phyloP scores from a whole-genome alignment of 108 stramenopile species.

The Stephanodiscus minutulus region DNA sequence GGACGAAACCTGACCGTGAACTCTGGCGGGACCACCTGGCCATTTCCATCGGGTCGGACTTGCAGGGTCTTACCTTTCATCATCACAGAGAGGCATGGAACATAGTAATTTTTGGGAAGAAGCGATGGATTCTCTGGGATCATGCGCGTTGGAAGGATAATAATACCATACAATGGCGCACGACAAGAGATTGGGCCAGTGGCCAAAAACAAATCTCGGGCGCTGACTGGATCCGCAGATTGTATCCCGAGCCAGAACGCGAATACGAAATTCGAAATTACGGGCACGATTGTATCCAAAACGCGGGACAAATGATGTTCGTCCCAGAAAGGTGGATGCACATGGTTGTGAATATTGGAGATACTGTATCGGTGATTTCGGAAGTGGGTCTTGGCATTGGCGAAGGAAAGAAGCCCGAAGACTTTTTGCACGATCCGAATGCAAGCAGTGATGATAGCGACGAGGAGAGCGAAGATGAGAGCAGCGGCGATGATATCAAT shows the following conservation, averaged over 20 bases:
- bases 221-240: conserved; percentile 35
- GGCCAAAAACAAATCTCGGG: conserved; percentile 6
- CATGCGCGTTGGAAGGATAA: conserved; percentile 31
- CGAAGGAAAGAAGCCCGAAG: conserved; percentile 41
- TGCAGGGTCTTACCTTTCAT: conserved; percentile 44
- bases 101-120: conserved; percentile 41
- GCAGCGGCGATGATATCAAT: too few species aligned
- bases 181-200: conserved; percentile 28
- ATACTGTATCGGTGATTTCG: conserved; percentile 45
- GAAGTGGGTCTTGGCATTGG: conserved; percentile 42
- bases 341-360: conserved; percentile 46
- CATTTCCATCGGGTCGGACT: conserved; percentile 43
- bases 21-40: conserved; percentile 48
- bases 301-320: conserved; percentile 45
- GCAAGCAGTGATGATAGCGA: conserved; percentile 24
- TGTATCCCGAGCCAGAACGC: conserved; percentile 44
- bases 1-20: conserved; percentile 17
- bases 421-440: conserved; percentile 32
- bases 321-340: conserved; percentile 48
- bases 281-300: conserved; percentile 49
- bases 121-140: conserved; percentile 48
- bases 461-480: too few species aligned
- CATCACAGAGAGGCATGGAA: conserved; percentile 49
- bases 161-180: conserved; percentile 22
- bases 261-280: conserved; percentile 31